Conservation (phyloP, 2,329 filamentous ascomycete genomes). For the Scleromitrula shiraiana region DNA sequence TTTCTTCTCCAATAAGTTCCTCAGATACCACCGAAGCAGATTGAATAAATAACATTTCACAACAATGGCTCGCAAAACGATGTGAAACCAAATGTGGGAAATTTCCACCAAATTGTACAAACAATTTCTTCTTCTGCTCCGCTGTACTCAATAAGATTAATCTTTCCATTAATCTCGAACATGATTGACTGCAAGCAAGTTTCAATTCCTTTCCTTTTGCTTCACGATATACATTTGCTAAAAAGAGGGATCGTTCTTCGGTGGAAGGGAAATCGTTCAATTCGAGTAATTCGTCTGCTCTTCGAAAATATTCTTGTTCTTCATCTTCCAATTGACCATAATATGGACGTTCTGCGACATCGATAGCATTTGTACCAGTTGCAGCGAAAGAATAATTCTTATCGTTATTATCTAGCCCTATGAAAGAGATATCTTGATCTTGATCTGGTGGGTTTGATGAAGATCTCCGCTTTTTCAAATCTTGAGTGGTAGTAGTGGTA, state of each 20-base stretch:
- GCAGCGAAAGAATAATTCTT: slow-evolving; percentile 5
- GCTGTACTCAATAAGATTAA: slow-evolving; percentile 75
- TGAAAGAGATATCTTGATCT: slow-evolving; percentile 10
- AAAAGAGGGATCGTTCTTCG: slow-evolving; percentile 63
- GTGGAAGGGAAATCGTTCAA: slow-evolving; percentile 74
- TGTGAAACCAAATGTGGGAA: slow-evolving; percentile 88
- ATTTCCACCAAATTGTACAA: slow-evolving; percentile 76
- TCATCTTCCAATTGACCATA: slow-evolving; percentile 88
- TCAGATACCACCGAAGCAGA: slow-evolving; percentile 71
- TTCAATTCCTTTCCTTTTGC: slow-evolving; percentile 91
- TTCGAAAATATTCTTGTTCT: slow-evolving; percentile 92
- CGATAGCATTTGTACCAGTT: slow-evolving; percentile 17
- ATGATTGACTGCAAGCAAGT: slow-evolving; percentile 90
- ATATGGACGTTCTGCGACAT: slow-evolving; percentile 42
- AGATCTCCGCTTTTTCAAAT: slow-evolving; percentile 30
- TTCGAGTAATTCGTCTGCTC: slow-evolving; percentile 83
- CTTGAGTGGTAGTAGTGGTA: slow-evolving; percentile 32
- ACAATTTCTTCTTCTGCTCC: slow-evolving; percentile 76
- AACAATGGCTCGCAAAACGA: slow-evolving; percentile 95
- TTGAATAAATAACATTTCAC: slow-evolving; percentile 82
- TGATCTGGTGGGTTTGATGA: background rate
- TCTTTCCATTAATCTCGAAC: slow-evolving; percentile 86
- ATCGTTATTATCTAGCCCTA: slow-evolving; percentile 17
- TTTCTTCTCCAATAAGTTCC: slow-evolving; percentile 49
- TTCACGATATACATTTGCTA: slow-evolving; percentile 79